Percentiles rank a stretch among this genome's conserved stretches.
These are phyloP conservation scores for Podospora bellae-mahoneyi DNA, from an alignment of 495 filamentous ascomycete genomes.

Conservation along the genomic window DNA sequence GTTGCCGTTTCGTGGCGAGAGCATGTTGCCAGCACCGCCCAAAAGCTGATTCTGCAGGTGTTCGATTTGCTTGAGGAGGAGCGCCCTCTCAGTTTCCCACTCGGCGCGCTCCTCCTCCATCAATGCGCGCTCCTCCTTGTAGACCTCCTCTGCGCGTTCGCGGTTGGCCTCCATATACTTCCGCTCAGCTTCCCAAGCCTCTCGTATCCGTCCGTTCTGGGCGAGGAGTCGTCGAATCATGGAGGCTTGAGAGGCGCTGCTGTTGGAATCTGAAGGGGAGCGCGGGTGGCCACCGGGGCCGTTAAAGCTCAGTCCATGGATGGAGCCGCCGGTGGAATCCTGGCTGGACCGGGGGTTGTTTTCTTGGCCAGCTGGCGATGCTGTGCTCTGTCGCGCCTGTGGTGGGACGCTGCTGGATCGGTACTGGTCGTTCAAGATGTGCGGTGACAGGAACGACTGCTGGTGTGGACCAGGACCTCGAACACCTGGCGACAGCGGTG, in stretches of 20 bases:
- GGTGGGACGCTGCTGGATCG: conserved; percentile 28
- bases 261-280: conserved; percentile 18
- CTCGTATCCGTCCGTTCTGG: conserved; percentile 39
- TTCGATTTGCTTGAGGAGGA: conserved; percentile 28
- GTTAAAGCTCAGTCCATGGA: conserved; percentile 4
- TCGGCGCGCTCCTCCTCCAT: conserved; percentile 44
- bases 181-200: conserved; percentile 47
- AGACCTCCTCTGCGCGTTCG: conserved; percentile 44
- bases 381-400: neutral
- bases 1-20: conserved; percentile 15
- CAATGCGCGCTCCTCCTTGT: conserved; percentile 43
- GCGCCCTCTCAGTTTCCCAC: conserved; percentile 39
- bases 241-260: conserved; percentile 24
- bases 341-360: neutral
- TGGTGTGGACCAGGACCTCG: conserved; percentile 20
- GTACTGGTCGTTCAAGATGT: conserved; percentile 25
- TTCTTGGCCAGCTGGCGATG: conserved; percentile 8
- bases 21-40: conserved; percentile 18
- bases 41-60: conserved; percentile 34
- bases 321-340: neutral
- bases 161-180: conserved; percentile 45
- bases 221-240: conserved; percentile 41
- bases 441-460: conserved; percentile 30
- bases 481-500: conserved; percentile 27
- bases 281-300: conserved; percentile 24